Evolutionary conservation across 345 rosid genomes (phyloP), one percentile per base, ranked within the genome.

Genomic region (Linum usitatissimum): DNA sequence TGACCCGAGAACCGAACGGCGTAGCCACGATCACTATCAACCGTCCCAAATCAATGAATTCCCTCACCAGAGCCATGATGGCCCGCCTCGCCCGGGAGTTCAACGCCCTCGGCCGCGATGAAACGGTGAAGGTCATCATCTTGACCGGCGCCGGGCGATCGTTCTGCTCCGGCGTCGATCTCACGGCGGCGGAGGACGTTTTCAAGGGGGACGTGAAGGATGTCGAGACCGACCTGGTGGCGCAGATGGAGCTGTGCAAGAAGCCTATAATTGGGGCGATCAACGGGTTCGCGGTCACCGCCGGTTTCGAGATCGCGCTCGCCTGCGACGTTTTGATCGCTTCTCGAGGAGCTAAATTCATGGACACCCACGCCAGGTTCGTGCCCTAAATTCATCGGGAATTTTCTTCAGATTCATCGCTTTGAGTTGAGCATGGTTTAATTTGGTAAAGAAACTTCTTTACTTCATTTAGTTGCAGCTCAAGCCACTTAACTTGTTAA

Each of bases 131-230:
- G 77, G 92, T 79, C 54, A 78, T 90, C 18, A 75, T 93, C 42
- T 62, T 93, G 31, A 68, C 87, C 13, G 96, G 92, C 8, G 74
- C 94, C 21, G 97, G 99, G 61, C 77, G 88, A 38, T 80, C 97
- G 7, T 93, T 90, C 72, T 93, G 97, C 70, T 79, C 97, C 6
- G 99, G 99, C 13, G 85, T 90, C 5, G 99, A 93, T 71, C 78
- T 90, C 66, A 93, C 87, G 18, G 80, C 84, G 4, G 97, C 96
- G 3, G 94, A 90, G 77, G 80, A 82, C 8, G 90, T 93, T 40
- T 93, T 93, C 71, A 90, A 93, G 57, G 99, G 99, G 10, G 96
- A 90, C 70, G 95, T 90, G 3, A 93, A 86, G 79, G 97, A 90
- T 67, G 68, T 70, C 61, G 94, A 90, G 61, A 3, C 79, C 15